Evolutionary conservation across 345 rosid genomes (phyloP).

Genomic region (Pugionium cornutum): DNA sequence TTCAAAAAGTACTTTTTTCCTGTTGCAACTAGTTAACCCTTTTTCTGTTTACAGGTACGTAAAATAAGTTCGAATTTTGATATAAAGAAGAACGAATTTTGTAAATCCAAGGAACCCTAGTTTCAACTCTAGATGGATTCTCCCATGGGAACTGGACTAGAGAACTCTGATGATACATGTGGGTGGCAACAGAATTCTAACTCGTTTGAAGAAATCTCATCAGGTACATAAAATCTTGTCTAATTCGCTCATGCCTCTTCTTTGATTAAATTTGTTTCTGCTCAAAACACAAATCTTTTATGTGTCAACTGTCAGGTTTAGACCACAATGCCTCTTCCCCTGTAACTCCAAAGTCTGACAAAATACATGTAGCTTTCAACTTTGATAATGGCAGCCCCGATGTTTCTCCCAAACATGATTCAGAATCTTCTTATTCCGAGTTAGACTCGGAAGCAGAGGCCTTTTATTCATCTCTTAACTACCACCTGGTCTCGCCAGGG

Average conservation of each 20-base stretch:
- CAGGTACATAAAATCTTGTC: conserved; percentile 43
- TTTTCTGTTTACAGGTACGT: not conserved
- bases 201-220: conserved; percentile 53
- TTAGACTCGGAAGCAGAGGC: conserved; percentile 81
- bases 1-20: conserved; percentile 5
- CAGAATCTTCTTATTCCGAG: conserved; percentile 61
- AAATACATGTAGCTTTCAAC: conserved; percentile 50
- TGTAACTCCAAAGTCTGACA: conserved; percentile 48
- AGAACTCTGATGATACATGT: conserved; percentile 29
- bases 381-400: conserved; percentile 57
- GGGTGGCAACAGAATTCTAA: conserved; percentile 45
- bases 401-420: conserved; percentile 55
- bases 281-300: not conserved
- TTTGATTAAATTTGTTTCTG: not conserved
- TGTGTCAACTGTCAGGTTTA: conserved; percentile 40
- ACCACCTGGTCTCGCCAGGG: conserved; percentile 41
- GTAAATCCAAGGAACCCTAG: not conserved
- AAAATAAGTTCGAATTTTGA: not conserved
- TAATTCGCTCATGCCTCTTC: conserved; percentile 4
- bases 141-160: conserved; percentile 6
- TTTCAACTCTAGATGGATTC: conserved; percentile 29
- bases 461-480: conserved; percentile 53
- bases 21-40: not conserved
- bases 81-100: not conserved
- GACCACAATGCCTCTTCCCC: conserved; percentile 46